Base-by-base conservation (phyloP, 768 basidiomycete species). In the Kwoniella pini region DNA sequence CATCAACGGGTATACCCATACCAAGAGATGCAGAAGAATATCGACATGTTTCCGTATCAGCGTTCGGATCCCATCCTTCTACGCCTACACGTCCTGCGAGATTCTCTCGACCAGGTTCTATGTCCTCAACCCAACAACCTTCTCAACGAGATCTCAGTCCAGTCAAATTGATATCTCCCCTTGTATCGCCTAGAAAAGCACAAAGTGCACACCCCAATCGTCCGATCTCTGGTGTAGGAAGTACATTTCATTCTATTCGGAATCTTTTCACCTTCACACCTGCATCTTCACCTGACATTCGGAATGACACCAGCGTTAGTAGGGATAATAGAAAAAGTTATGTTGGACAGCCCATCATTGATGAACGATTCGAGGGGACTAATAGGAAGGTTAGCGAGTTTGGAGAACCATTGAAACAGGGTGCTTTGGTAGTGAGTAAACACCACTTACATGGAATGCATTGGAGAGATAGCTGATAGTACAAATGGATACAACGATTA, bases 21-120 rank as follows among this genome's bases (percentile, higher is more conserved):
- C 39, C 48, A 7, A 27, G 57, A 19, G 49, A 44, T 24, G 39
- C 57, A 12, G 48, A 40, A 30, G 50, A 42, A 10, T 59, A 59
- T 52, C 57, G 57, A 4, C 57, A 59, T 28, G 57, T 51, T 5
- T 59, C 57, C 9, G 57, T 59, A 38, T 59, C 57, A 24, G 57
- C 57, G 12, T 59, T 54, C 36, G 52, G 53, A 9, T 54, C 59
- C 9, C 59, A 54, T 26, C 59, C 59, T 36, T 30, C 59, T 6
- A 54, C 59, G 9, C 53, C 51, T 9, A 53, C 58, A 26, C 39
- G 42, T 15, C 50, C 49, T 15, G n/a, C n/a, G 12, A 42, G 39
- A 4, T 54, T 54, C 46, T 13, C 13, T 36, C 27, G 46, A 40
- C 31, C 49, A 15, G 30, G 2, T 7, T 53, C 58, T 6, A 43